These are phyloP conservation scores for Hyaloperonospora brassicae DNA, from an alignment of 352 stramenopile species.

Conservation along the genomic window DNA sequence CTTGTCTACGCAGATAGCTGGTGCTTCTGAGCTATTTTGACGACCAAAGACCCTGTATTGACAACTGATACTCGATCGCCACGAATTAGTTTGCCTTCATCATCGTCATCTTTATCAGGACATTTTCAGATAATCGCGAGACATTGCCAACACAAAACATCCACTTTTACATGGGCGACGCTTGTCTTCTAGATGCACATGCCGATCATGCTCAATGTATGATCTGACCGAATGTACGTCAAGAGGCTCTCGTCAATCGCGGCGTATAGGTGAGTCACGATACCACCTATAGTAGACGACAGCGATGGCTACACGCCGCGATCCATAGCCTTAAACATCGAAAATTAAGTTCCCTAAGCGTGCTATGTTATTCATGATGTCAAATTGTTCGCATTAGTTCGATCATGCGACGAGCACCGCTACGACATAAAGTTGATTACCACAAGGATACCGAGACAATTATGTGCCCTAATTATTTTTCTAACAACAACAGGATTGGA, in stretches of 20 bases:
- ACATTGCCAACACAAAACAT: not conserved
- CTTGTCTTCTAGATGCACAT: conserved; percentile 31
- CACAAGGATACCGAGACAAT: conserved; percentile 81
- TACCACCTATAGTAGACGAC: conserved; percentile 38
- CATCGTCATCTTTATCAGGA: too few relatives aligned
- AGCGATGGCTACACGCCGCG: conserved; percentile 20
- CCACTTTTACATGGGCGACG: too few relatives aligned
- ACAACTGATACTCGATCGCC: too few relatives aligned
- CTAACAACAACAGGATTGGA: conserved; percentile 69
- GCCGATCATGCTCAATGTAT: conserved; percentile 37
- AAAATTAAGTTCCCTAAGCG: conserved; percentile 72
- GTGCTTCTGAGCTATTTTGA: too few relatives aligned
- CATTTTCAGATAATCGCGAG: not conserved
- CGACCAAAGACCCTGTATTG: too few relatives aligned
- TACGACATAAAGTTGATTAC: conserved; percentile 29
- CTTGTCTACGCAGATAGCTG: too few relatives aligned
- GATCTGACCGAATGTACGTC: too few relatives aligned
- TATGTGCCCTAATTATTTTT: conserved; percentile 76
- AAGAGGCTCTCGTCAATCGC: conserved; percentile 67
- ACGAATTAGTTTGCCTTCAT: too few relatives aligned
- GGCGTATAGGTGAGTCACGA: conserved; percentile 57
- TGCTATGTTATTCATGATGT: conserved; percentile 36
- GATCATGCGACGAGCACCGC: not conserved
- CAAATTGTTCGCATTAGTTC: not conserved
- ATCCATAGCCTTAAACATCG: conserved; percentile 41